Percentiles rank a stretch among this genome's conserved stretches.
phyloP scores from a whole-genome alignment of 805 yeast species.

The Suhomyces xylopsoci region DNA sequence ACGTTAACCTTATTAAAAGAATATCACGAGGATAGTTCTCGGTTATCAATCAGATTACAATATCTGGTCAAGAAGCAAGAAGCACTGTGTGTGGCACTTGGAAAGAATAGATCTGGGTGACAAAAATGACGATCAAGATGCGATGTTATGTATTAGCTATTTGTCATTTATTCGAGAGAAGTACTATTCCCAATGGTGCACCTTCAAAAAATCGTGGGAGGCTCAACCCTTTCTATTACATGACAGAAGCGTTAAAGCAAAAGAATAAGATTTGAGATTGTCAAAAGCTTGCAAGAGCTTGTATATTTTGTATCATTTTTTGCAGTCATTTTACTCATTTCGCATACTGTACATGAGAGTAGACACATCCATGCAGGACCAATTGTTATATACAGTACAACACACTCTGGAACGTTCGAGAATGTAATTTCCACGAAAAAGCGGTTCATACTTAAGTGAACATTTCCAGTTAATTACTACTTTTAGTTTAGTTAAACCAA shows the following conservation, averaged over 20 bases:
- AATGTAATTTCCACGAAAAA: neutral
- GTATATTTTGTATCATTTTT: neutral
- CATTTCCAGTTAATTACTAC: neutral
- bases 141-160: neutral
- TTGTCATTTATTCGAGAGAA: too few relatives aligned
- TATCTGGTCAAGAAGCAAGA: neutral
- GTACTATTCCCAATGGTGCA: too few relatives aligned
- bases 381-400: neutral
- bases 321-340: neutral
- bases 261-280: neutral
- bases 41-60: neutral
- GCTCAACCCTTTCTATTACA: neutral
- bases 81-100: neutral
- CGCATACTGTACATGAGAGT: neutral
- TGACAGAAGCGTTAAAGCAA: neutral
- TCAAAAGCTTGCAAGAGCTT: neutral
- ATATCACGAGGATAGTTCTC: neutral
- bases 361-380: neutral
- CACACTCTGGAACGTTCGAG: slow-evolving; percentile 4
- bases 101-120: neutral
- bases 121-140: neutral
- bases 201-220: neutral
- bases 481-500: neutral
- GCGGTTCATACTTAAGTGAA: neutral
- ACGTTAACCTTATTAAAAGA: neutral